Evolutionary conservation across 2,329 filamentous ascomycete genomes (phyloP), one percentile per base, ranked within the genome.

Genomic region (Ophiostoma perfectum): DNA sequence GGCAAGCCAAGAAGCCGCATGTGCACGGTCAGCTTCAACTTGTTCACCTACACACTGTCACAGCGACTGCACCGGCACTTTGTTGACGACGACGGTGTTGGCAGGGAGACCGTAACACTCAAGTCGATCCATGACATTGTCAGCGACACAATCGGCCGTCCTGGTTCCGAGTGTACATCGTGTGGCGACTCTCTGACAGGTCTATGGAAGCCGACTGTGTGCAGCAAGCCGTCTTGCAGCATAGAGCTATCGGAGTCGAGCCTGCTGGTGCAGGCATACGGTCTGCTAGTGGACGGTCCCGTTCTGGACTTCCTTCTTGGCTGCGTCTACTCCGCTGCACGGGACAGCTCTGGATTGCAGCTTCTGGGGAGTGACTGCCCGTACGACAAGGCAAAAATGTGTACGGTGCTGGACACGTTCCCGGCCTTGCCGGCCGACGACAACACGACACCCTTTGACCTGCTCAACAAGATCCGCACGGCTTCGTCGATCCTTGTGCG

Each of bases 271-370:
- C 67, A 69, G 5, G 67, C 70, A 4, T 70, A 68, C 42, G 58
- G 69, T 47, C 67, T 74, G 12, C 66, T 74, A 38, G 60, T 68
- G n/a, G 73, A 75, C 14, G 72, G 72, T 3, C 67, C 69, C 0
- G 71, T 72, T 2, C 69, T 75, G 14, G 73, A 75, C 66, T 70
- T 75, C 27, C 60, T 75, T 18, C 68, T 75, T 8, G n/a, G 66
- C 4, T 73, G 71, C 44, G 42, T 74, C 42, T 72, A 71, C 36
- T 66, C 72, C 4, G 71, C 72, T 0, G 70, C 73, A 18, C 60
- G 27, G 16, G 70, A 72, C 44, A 65, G 38, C 2, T 55, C 67
- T 1, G 64, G 41, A 4, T 49, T 72, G 18, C 66, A 71, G 66
- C 70, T 74, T 44, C 58, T 73, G 42, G 55, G 64, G 14, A 55